These are phyloP conservation scores for Dactylellina cionopaga DNA, from an alignment of 2,329 filamentous ascomycete genomes.

Conservation along the genomic window DNA sequence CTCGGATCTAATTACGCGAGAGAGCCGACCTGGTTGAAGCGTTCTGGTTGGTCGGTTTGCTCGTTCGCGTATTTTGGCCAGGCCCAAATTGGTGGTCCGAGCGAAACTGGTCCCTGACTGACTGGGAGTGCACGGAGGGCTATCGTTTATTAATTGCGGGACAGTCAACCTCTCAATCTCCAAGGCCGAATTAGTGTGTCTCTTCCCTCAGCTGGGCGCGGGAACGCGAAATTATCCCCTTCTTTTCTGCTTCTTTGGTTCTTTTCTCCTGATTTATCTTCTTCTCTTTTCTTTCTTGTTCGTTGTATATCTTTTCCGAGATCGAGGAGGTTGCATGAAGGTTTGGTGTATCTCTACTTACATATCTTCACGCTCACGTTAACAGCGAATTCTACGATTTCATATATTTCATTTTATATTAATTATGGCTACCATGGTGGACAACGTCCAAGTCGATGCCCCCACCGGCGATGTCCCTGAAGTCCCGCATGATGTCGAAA, in stretches of 20 bases:
- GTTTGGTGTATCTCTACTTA: too few species aligned
- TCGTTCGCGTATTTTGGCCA: conserved; percentile 11
- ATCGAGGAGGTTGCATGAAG: neutral
- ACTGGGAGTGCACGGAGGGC: too few species aligned
- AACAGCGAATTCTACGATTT: too few species aligned
- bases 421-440: too few species aligned
- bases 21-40: neutral
- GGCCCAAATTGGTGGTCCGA: conserved; percentile 43
- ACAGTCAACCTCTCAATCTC: conserved; percentile 19
- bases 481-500: too few species aligned
- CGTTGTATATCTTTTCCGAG: neutral
- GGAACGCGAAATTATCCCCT: conserved; percentile 15
- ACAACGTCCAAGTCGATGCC: conserved; percentile 1
- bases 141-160: conserved; percentile 30
- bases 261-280: neutral
- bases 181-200: neutral
- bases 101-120: conserved; percentile 31
- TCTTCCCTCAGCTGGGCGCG: conserved; percentile 19
- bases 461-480: too few species aligned
- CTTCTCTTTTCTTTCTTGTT: conserved; percentile 14
- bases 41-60: conserved; percentile 5
- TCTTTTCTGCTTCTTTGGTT: conserved; percentile 8
- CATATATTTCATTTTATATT: too few species aligned
- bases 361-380: too few species aligned
- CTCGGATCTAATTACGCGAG: conserved; percentile 18